A percentile compares a stretch with the other conserved stretches of the same genome.
phyloP scores from a whole-genome alignment of 805 yeast genomes.

The Wickerhamomyces strasburgensis region DNA sequence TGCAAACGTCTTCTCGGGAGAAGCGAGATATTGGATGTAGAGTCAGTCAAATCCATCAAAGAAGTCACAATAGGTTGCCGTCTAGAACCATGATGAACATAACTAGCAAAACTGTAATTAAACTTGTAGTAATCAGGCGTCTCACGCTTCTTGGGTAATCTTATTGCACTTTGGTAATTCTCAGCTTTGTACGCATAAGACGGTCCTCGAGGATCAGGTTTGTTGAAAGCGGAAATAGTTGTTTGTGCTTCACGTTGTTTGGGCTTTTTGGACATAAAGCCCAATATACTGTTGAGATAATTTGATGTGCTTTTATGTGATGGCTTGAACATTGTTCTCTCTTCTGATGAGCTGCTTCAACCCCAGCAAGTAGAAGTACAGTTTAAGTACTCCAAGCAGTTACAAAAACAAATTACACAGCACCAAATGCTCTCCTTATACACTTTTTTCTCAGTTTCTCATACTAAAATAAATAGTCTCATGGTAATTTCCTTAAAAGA shows the following conservation, averaged over 20 bases:
- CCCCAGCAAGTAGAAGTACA: too few species aligned
- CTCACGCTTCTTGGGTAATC: not conserved
- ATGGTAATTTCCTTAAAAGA: too few species aligned
- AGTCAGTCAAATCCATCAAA: constrained; percentile 45
- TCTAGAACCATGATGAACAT: constrained; percentile 41
- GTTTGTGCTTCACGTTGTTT: not conserved
- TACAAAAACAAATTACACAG: too few species aligned
- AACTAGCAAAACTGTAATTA: constrained; percentile 40
- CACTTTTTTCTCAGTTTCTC: too few species aligned
- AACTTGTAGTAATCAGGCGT: constrained; percentile 37
- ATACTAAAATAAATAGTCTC: too few species aligned
- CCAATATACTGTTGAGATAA: constrained; percentile 6
- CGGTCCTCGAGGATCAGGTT: constrained; percentile 9
- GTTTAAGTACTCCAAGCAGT: too few species aligned
- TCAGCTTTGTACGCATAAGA: constrained; percentile 5
- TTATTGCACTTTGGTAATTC: not conserved
- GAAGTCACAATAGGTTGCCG: constrained; percentile 40
- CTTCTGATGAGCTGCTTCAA: too few species aligned
- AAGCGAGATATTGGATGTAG: constrained; percentile 36
- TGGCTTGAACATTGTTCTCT: constrained; percentile 1
- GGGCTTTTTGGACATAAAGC: constrained; percentile 4
- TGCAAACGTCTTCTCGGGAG: constrained; percentile 47
- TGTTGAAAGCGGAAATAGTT: too few species aligned
- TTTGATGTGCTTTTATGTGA: not conserved
- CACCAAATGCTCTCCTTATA: too few species aligned